These are phyloP conservation scores for Saccharomyces uvarum DNA, from an alignment of 1,139 yeast genomes.

Conservation along the genomic window DNA sequence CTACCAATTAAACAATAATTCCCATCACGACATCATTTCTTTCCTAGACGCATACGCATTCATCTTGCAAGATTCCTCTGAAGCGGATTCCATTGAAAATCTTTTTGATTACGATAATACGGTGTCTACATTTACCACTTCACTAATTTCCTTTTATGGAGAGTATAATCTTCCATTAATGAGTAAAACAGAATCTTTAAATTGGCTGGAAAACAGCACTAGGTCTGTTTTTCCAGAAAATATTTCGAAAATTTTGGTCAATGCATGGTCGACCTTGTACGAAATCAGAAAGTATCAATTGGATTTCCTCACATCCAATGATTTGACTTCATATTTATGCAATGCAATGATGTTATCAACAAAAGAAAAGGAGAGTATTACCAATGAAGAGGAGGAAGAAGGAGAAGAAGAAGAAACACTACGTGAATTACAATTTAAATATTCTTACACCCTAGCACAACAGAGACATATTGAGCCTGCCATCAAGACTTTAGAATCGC, in stretches of 20 bases:
- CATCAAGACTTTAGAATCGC: slow-evolving; percentile 32
- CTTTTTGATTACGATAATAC: slow-evolving; percentile 14
- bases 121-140: slow-evolving; percentile 7
- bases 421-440: slow-evolving; percentile 30
- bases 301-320: slow-evolving; percentile 23
- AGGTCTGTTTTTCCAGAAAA: slow-evolving; percentile 19
- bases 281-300: slow-evolving; percentile 13
- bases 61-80: slow-evolving; percentile 10
- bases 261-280: slow-evolving; percentile 26
- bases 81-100: slow-evolving; percentile 13
- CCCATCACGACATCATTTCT: slow-evolving; percentile 22
- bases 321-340: slow-evolving; percentile 24
- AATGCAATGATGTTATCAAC: slow-evolving; percentile 23
- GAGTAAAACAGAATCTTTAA: slow-evolving; percentile 16
- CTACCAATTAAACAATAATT: slow-evolving; percentile 15
- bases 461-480: slow-evolving; percentile 32
- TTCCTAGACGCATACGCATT: slow-evolving; percentile 21
- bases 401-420: not conserved
- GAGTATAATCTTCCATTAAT: slow-evolving; percentile 15
- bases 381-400: not conserved
- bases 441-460: slow-evolving; percentile 33
- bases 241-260: slow-evolving; percentile 13
- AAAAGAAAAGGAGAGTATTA: slow-evolving; percentile 4
- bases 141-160: slow-evolving; percentile 16
- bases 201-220: slow-evolving; percentile 17